phyloP scores from a whole-genome alignment of 805 yeast species.

The Ogataea wickerhamii region DNA sequence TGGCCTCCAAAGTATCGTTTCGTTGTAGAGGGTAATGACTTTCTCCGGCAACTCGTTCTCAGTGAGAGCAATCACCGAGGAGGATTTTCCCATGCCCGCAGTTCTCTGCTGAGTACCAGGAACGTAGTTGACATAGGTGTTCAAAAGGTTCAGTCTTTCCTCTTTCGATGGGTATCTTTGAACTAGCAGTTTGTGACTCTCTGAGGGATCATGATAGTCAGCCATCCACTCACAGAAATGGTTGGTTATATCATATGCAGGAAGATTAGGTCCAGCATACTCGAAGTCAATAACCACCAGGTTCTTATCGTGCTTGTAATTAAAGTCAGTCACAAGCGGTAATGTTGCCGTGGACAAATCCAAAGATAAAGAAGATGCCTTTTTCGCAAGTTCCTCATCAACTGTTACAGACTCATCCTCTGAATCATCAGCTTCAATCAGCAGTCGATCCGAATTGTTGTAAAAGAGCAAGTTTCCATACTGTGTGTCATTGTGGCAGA shows the following conservation, averaged over 20 bases:
- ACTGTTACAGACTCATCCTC: conserved; percentile 18
- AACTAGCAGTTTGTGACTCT: conserved; percentile 50
- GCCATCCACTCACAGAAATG: conserved; percentile 98
- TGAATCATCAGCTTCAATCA: conserved; percentile 27
- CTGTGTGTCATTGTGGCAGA: conserved; percentile 96
- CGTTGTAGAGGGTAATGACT: conserved; percentile 55
- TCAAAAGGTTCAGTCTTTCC: conserved; percentile 67
- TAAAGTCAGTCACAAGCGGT: conserved; percentile 30
- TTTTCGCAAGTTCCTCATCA: conserved; percentile 17
- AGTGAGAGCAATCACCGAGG: conserved; percentile 36
- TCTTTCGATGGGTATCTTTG: conserved; percentile 62
- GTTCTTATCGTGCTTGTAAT: conserved; percentile 48
- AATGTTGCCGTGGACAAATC: conserved; percentile 15
- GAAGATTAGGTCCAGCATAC: conserved; percentile 85
- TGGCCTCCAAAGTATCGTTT: conserved; percentile 75
- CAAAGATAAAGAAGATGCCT: conserved; percentile 18
- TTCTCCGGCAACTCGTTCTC: conserved; percentile 29
- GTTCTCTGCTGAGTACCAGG: conserved; percentile 30
- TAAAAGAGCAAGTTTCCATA: conserved; percentile 83
- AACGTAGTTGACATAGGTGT: conserved; percentile 72
- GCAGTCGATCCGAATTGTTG: conserved; percentile 27
- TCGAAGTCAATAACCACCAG: conserved; percentile 95
- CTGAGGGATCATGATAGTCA: conserved; percentile 68
- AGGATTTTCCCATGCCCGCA: conserved; percentile 16
- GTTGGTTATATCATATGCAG: conserved; percentile 87